phyloP scores from a whole-genome alignment of 352 stramenopile genomes.

The Blastocystis sp. region DNA sequence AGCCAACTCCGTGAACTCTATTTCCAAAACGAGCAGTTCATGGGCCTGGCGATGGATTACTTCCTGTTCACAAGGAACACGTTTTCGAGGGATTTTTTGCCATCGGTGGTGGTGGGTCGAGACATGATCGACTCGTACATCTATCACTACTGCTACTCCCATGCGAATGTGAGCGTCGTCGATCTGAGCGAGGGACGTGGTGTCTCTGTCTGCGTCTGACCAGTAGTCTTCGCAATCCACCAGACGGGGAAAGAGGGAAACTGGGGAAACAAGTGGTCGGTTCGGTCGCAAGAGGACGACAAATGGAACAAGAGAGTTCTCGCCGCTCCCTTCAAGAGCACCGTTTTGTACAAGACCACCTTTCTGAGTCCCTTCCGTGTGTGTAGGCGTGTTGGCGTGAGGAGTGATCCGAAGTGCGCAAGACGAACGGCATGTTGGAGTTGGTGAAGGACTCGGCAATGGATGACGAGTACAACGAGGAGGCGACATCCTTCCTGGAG shows the following conservation, averaged over 20 bases:
- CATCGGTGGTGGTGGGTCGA: neutral
- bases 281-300: neutral
- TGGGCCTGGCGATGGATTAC: neutral
- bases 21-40: neutral
- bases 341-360: neutral
- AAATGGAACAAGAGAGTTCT: neutral
- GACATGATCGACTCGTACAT: constrained; percentile 8
- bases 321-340: neutral
- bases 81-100: neutral
- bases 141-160: constrained; percentile 1
- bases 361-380: neutral
- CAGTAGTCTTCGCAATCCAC: neutral
- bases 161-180: neutral
- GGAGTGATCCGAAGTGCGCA: neutral
- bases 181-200: neutral
- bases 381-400: neutral
- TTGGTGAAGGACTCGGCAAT: neutral
- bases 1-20: neutral
- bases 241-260: neutral
- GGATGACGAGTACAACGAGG: neutral
- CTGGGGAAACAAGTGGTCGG: neutral
- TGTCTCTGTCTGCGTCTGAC: neutral
- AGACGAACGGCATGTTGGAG: neutral
- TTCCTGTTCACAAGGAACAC: neutral
- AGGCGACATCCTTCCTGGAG: neutral